phyloP scores from a whole-genome alignment of 2,329 filamentous ascomycete genomes.

The Talaromyces albobiverticillius region DNA sequence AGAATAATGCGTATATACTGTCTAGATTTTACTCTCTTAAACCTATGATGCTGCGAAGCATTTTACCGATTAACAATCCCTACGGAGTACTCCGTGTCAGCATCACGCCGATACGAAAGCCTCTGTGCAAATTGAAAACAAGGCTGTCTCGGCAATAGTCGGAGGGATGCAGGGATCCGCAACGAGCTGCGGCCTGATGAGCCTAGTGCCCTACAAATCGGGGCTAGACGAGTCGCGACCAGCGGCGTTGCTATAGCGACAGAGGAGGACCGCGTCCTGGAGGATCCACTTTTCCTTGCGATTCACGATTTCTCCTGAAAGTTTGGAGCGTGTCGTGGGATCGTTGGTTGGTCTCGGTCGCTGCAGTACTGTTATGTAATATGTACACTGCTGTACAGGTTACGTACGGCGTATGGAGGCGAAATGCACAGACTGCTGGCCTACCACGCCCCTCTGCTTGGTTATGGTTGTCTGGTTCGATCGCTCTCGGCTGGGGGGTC shows the following conservation, averaged over 20 bases:
- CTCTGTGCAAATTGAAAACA: too few species aligned
- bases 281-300: not conserved
- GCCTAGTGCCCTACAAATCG: slow-evolving; percentile 5
- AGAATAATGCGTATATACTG: not conserved
- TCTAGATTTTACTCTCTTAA: too few species aligned
- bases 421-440: not conserved
- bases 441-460: not conserved
- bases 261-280: not conserved
- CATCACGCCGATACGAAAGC: too few species aligned
- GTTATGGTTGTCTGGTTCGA: not conserved
- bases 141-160: slow-evolving; percentile 4
- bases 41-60: too few species aligned
- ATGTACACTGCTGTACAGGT: too few species aligned
- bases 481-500: too few species aligned
- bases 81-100: too few species aligned
- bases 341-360: not conserved
- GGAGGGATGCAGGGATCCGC: slow-evolving; percentile 9
- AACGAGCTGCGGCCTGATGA: not conserved
- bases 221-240: slow-evolving; percentile 6
- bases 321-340: not conserved
- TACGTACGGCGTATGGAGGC: too few species aligned
- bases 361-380: too few species aligned
- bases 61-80: too few species aligned
- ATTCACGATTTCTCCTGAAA: not conserved
- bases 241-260: slow-evolving; percentile 11